Evolutionary conservation across 2,329 filamentous ascomycete genomes (phyloP).

Genomic region (Stemphylium vesicarium): DNA sequence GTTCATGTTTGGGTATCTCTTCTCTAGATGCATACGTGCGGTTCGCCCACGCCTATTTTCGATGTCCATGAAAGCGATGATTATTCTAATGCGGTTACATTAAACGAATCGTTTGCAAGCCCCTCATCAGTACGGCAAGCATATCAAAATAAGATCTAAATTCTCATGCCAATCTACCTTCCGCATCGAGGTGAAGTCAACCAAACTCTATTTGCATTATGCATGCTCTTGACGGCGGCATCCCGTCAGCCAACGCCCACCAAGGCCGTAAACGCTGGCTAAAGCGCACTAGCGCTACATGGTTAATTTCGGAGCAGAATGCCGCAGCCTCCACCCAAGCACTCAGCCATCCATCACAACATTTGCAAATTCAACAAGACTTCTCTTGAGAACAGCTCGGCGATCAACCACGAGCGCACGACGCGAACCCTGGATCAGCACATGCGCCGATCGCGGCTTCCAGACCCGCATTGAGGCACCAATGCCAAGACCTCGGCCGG

Average conservation of each 20-base stretch:
- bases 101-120: slow-evolving; percentile 14
- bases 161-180: not conserved
- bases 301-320: not conserved
- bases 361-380: not conserved
- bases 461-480: not conserved
- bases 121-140: slow-evolving; percentile 8
- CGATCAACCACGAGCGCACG: not conserved
- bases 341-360: not conserved
- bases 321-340: not conserved
- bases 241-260: not conserved
- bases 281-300: not conserved
- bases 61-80: slow-evolving; percentile 24
- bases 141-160: slow-evolving; percentile 2
- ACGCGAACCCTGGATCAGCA: slow-evolving; percentile 1
- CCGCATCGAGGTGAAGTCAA: not conserved
- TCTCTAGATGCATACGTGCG: slow-evolving; percentile 6
- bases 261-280: not conserved
- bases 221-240: not conserved
- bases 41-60: slow-evolving; percentile 2
- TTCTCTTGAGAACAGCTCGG: not conserved
- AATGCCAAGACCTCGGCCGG: not conserved
- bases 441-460: slow-evolving; percentile 7
- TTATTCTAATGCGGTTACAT: slow-evolving; percentile 19
- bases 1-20: slow-evolving; percentile 11
- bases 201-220: not conserved